phyloP scores from a whole-genome alignment of 176 grass and related monocot species.

The Oryza coarctata region DNA sequence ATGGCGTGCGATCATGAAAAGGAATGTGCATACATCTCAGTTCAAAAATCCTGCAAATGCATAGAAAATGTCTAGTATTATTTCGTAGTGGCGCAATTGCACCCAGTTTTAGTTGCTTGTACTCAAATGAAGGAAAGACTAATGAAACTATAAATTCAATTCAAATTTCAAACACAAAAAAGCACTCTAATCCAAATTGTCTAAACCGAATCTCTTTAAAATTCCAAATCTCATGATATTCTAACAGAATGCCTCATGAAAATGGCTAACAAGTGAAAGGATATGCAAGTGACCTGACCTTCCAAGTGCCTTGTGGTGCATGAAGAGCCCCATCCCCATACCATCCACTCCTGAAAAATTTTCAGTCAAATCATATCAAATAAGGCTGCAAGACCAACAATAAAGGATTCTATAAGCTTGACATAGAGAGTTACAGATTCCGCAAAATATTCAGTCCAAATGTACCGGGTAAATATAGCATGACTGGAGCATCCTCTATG shows the following conservation, averaged over 20 bases:
- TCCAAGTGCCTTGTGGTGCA: slow-evolving; percentile 78
- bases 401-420: not conserved
- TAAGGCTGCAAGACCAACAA: not conserved
- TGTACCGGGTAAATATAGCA: slow-evolving; percentile 69
- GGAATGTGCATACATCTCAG: slow-evolving; percentile 71
- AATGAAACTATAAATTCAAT: not conserved
- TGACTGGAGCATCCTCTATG: slow-evolving; percentile 48
- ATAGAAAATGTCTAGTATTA: not conserved
- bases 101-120: not conserved
- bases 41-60: slow-evolving; percentile 61
- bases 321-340: slow-evolving; percentile 66
- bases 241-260: not conserved
- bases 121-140: not conserved
- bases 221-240: not conserved
- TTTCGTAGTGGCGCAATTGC: not conserved
- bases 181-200: not conserved
- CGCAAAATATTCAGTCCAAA: not conserved
- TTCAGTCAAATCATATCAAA: not conserved
- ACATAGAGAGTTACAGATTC: not conserved
- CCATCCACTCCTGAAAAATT: slow-evolving; percentile 50
- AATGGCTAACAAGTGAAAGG: not conserved
- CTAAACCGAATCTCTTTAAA: not conserved
- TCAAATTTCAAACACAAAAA: not conserved
- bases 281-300: slow-evolving; percentile 34
- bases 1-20: slow-evolving; percentile 59